Conservation (phyloP, 345 rosid species). For the Gossypium ekmanianum region DNA sequence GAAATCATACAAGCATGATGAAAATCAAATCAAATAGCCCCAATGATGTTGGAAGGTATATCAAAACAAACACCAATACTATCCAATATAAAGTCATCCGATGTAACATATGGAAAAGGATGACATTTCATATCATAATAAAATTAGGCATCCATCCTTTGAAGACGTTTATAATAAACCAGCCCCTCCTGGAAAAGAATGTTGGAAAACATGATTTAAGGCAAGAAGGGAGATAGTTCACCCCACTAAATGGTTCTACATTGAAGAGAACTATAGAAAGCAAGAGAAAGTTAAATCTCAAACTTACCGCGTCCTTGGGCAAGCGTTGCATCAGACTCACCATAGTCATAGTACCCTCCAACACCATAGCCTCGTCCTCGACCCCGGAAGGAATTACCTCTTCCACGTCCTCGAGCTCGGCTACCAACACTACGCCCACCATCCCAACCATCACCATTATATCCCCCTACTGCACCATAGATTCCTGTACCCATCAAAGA, state of each 20-base stretch:
- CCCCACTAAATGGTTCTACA: not conserved
- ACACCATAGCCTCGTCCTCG: slow-evolving; percentile 30
- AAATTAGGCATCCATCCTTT: not conserved
- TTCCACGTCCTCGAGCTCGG: slow-evolving; percentile 28
- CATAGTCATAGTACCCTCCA: slow-evolving; percentile 30
- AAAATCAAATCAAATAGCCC: not conserved
- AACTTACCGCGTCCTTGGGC: slow-evolving; percentile 30
- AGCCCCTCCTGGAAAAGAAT: too few species aligned
- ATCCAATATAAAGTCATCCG: not conserved
- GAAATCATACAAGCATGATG: not conserved
- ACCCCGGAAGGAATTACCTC: slow-evolving; percentile 25
- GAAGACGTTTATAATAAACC: not conserved
- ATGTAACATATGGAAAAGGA: not conserved
- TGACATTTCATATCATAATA: not conserved
- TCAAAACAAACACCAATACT: not conserved
- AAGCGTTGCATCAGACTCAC: slow-evolving; percentile 23
- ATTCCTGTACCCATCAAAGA: slow-evolving; percentile 18
- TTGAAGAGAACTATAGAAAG: too few species aligned
- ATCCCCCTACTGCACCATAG: slow-evolving; percentile 20
- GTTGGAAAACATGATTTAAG: not conserved
- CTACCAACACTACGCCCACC: slow-evolving; percentile 28
- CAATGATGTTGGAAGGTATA: not conserved
- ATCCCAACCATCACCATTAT: slow-evolving; percentile 25
- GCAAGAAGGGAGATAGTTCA: not conserved
- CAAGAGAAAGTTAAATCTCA: not conserved